Conservation (phyloP, 371 early-diverging fungal genomes). For the Syncephalastrum racemosum region DNA sequence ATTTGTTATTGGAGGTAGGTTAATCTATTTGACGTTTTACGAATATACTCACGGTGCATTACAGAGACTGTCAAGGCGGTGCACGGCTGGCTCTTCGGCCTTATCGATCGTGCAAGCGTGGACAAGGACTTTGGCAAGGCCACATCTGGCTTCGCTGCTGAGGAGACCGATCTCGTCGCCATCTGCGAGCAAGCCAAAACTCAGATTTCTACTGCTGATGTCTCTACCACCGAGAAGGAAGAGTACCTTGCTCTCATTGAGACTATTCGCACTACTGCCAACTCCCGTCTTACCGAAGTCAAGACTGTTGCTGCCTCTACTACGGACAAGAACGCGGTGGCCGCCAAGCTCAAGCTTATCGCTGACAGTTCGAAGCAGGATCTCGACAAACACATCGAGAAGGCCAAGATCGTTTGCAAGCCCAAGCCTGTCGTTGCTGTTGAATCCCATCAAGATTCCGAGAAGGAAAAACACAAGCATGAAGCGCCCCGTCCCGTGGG, state of each 20-base stretch:
- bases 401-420: background rate
- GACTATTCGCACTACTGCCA: conserved; percentile 1
- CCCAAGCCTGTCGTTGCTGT: conserved; percentile 22
- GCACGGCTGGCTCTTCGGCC: conserved; percentile 6
- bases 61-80: conserved; percentile 8
- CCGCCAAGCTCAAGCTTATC: conserved; percentile 4
- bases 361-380: conserved; percentile 5
- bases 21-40: background rate
- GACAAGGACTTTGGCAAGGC: conserved; percentile 20
- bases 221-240: background rate
- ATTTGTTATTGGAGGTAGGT: conserved; percentile 1
- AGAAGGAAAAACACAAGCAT: background rate
- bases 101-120: conserved; percentile 5
- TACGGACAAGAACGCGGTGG: background rate
- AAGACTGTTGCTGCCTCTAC: conserved; percentile 1
- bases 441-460: conserved; percentile 5
- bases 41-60: background rate
- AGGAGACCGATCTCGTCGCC: conserved; percentile 15
- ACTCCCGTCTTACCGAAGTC: conserved; percentile 3
- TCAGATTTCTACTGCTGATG: conserved; percentile 1
- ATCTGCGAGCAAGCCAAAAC: conserved; percentile 7
- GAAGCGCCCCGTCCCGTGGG: background rate
- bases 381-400: too few species aligned
- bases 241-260: conserved; percentile 6
- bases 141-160: conserved; percentile 24